A percentile compares a stretch with the other conserved stretches of the same genome.
phyloP scores from a whole-genome alignment of 768 basidiomycete genomes.

The Amanita thiersii region DNA sequence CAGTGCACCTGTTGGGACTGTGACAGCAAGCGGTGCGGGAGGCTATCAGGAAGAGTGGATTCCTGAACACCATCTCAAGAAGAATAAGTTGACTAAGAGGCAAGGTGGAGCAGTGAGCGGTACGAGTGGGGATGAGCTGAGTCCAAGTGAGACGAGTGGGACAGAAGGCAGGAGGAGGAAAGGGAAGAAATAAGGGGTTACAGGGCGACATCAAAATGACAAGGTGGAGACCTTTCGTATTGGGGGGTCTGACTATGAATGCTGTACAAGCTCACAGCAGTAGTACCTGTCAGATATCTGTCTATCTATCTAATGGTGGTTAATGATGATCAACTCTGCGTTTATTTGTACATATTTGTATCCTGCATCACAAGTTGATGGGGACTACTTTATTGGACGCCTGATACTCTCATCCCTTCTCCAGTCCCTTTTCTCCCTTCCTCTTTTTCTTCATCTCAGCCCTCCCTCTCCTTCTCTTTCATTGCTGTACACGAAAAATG shows the following conservation, averaged over 20 bases:
- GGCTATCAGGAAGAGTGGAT: slow-evolving; percentile 90
- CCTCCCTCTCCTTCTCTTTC: slow-evolving; percentile 10
- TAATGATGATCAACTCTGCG: not conserved
- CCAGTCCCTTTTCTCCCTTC: not conserved
- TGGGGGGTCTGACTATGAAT: too few relatives aligned
- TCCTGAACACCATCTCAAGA: slow-evolving; percentile 81
- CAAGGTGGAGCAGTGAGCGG: slow-evolving; percentile 34
- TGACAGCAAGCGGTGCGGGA: slow-evolving; percentile 57
- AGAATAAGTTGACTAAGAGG: slow-evolving; percentile 44
- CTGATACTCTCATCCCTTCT: not conserved
- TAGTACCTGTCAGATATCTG: too few relatives aligned
- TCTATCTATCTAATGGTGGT: too few relatives aligned
- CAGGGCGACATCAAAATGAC: slow-evolving; percentile 16
- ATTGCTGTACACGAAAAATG: slow-evolving; percentile 25
- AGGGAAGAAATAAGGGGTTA: slow-evolving; percentile 30
- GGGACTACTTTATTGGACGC: not conserved
- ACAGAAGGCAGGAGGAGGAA: slow-evolving; percentile 54
- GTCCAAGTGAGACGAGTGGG: slow-evolving; percentile 58
- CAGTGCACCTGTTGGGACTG: slow-evolving; percentile 46
- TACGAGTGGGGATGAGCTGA: slow-evolving; percentile 58
- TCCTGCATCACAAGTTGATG: not conserved
- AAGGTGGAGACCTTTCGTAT: slow-evolving; percentile 5
- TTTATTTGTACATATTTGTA: slow-evolving; percentile 6
- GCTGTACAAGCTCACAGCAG: too few relatives aligned
- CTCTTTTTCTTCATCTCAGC: slow-evolving; percentile 9